These are phyloP conservation scores for Macrophomina phaseolina DNA, from an alignment of 2,329 filamentous ascomycete species.

Conservation along the genomic window DNA sequence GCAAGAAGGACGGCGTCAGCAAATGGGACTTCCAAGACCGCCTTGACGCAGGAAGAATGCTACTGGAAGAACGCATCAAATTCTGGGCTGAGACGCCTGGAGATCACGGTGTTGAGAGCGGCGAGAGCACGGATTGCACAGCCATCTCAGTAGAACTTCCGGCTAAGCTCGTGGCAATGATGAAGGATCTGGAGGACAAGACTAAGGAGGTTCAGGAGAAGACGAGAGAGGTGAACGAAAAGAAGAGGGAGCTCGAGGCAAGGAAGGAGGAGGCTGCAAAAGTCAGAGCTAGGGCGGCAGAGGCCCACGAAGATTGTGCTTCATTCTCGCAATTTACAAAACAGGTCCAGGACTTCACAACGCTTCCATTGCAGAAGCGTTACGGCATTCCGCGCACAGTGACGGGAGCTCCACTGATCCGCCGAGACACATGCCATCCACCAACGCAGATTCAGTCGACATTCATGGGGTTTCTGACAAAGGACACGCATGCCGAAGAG, in stretches of 20 bases:
- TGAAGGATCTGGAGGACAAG: neutral
- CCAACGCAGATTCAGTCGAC: neutral
- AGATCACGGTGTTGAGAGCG: neutral
- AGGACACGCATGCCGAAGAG: neutral
- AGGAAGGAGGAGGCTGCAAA: neutral
- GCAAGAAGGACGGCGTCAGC: neutral
- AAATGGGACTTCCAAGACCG: neutral
- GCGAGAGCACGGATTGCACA: neutral
- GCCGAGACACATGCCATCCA: neutral
- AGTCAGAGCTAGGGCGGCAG: neutral
- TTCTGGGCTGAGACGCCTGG: neutral
- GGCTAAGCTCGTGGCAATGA: neutral
- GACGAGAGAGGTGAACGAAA: neutral
- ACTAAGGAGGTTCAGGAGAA: neutral
- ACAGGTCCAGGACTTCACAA: neutral
- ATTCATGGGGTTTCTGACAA: too few relatives aligned
- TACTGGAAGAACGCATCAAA: neutral
- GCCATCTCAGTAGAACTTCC: neutral
- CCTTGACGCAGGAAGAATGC: neutral
- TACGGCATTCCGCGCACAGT: neutral
- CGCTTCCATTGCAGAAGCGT: neutral
- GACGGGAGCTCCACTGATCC: neutral
- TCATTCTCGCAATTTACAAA: neutral
- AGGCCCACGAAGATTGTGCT: too few relatives aligned
- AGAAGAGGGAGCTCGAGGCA: neutral